phyloP scores from a whole-genome alignment of 331 rosid genomes.

The Pyrus hybrid region DNA sequence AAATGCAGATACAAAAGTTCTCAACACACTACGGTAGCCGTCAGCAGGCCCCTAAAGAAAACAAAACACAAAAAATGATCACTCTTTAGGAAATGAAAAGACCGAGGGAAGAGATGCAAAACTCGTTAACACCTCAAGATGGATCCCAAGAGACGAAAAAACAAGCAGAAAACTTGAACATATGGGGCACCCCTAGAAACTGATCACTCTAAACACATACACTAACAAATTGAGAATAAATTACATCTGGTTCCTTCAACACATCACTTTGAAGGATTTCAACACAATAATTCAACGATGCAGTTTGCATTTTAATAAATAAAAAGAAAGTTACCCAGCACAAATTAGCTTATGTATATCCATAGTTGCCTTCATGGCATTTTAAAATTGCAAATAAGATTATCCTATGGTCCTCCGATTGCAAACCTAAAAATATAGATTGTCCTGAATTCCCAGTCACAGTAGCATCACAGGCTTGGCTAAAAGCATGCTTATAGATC shows the following conservation, averaged over 20 bases:
- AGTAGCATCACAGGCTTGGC: not conserved
- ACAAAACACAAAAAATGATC: slow-evolving; percentile 11
- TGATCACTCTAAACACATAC: not conserved
- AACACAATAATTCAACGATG: slow-evolving; percentile 52
- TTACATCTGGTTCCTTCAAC: slow-evolving; percentile 76
- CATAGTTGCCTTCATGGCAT: not conserved
- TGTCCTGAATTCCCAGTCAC: not conserved
- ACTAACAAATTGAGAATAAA: slow-evolving; percentile 27
- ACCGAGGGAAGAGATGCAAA: not conserved
- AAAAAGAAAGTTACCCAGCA: not conserved
- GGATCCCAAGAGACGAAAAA: not conserved
- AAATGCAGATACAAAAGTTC: slow-evolving; percentile 82
- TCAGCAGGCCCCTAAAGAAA: slow-evolving; percentile 62
- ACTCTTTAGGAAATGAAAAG: not conserved
- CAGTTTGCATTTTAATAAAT: not conserved
- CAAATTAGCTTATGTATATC: not conserved
- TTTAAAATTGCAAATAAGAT: not conserved
- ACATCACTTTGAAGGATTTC: slow-evolving; percentile 70
- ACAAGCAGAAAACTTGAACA: not conserved
- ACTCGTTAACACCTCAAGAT: not conserved
- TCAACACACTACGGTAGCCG: slow-evolving; percentile 80
- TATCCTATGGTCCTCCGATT: not conserved
- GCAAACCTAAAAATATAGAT: not conserved
- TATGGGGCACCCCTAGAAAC: not conserved
- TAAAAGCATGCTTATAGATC: not conserved